Percentiles rank a stretch among this genome's conserved stretches.
These are phyloP conservation scores for Cutaneotrichosporon dermatis DNA, from an alignment of 1,284 basidiomycete species.

Conservation along the genomic window DNA sequence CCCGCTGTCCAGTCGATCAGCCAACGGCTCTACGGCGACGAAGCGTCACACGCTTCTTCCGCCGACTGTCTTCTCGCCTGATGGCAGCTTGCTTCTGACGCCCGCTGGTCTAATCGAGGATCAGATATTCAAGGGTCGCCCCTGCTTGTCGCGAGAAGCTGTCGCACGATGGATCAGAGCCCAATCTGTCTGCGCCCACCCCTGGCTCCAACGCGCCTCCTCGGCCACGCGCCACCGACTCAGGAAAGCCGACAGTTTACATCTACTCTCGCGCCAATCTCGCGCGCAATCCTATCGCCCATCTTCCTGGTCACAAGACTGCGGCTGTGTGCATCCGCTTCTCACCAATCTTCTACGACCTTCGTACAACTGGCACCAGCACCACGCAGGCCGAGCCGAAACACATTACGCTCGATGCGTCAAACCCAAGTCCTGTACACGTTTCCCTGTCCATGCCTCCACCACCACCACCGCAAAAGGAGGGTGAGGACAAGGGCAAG, in stretches of 20 bases:
- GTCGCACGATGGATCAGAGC: slow-evolving; percentile 37
- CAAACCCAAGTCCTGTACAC: slow-evolving; percentile 52
- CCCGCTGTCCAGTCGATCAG: slow-evolving; percentile 48
- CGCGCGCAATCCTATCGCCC: slow-evolving; percentile 82
- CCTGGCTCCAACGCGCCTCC: slow-evolving; percentile 14
- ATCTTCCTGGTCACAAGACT: slow-evolving; percentile 93
- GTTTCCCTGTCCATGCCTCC: slow-evolving; percentile 47
- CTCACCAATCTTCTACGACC: slow-evolving; percentile 86
- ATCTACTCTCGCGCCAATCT: slow-evolving; percentile 95
- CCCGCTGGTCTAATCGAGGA: slow-evolving; percentile 96
- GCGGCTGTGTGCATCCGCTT: slow-evolving; percentile 90
- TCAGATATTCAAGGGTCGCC: slow-evolving; percentile 58
- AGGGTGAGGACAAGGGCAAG: slow-evolving; percentile 25
- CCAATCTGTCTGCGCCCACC: neutral
- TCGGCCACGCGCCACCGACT: slow-evolving; percentile 34
- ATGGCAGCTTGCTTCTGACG: slow-evolving; percentile 86
- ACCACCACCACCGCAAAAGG: slow-evolving; percentile 48
- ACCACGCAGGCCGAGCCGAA: slow-evolving; percentile 50
- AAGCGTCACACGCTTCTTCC: slow-evolving; percentile 95
- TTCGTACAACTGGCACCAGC: slow-evolving; percentile 59
- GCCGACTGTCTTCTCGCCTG: slow-evolving; percentile 90
- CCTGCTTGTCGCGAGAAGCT: slow-evolving; percentile 46
- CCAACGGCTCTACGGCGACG: slow-evolving; percentile 80
- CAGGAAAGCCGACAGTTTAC: slow-evolving; percentile 71
- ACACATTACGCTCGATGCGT: slow-evolving; percentile 65